Percentiles rank a stretch among this genome's conserved stretches.
These are phyloP conservation scores for Pseudogymnoascus sp. DNA, from an alignment of 2,329 filamentous ascomycete genomes.

Conservation along the genomic window DNA sequence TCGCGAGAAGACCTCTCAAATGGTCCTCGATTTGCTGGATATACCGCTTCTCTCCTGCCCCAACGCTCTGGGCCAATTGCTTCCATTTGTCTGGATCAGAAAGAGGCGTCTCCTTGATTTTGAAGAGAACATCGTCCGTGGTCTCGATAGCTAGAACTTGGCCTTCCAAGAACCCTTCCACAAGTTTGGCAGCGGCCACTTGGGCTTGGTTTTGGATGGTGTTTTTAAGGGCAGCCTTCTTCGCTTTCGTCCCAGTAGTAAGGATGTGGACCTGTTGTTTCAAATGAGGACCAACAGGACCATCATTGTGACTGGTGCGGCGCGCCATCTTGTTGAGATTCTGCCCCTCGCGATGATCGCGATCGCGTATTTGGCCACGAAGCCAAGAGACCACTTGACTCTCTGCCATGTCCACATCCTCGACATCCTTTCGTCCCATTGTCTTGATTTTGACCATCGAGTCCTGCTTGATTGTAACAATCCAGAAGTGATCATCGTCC, in stretches of 20 bases:
- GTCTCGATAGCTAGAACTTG: conserved; percentile 85
- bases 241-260: conserved; percentile 71
- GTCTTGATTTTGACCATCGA: conserved; percentile 71
- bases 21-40: conserved; percentile 74
- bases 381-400: conserved; percentile 73
- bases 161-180: conserved; percentile 63
- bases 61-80: conserved; percentile 67
- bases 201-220: conserved; percentile 71
- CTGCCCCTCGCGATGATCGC: conserved; percentile 53
- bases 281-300: conserved; percentile 30
- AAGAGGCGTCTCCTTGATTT: conserved; percentile 64
- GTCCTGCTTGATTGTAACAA: conserved; percentile 78
- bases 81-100: conserved; percentile 80
- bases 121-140: conserved; percentile 70
- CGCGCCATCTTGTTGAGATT: conserved; percentile 32
- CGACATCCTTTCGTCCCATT: conserved; percentile 63
- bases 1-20: conserved; percentile 52
- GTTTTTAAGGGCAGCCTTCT: conserved; percentile 81
- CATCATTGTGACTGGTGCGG: conserved; percentile 20
- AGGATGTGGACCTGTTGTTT: conserved; percentile 78
- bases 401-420: conserved; percentile 66
- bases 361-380: conserved; percentile 70
- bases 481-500: conserved; percentile 74
- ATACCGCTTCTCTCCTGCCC: conserved; percentile 71
- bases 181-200: conserved; percentile 48